Percentiles rank a stretch among this genome's conserved stretches.
Evolutionary conservation across 2,329 filamentous ascomycete species (phyloP).

Genomic region (Xylariaceae sp.): DNA sequence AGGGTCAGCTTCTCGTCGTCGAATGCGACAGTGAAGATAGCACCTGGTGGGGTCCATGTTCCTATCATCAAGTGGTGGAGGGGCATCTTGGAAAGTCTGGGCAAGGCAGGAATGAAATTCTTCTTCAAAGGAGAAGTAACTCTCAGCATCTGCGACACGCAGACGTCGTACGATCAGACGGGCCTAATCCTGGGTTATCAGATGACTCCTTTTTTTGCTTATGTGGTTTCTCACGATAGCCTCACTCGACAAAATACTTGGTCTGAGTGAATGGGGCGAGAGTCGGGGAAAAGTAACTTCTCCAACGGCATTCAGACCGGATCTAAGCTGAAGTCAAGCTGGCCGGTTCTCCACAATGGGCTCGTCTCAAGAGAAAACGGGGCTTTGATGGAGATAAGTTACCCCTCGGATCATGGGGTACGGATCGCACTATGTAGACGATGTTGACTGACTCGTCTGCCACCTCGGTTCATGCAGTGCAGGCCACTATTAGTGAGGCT

Average conservation of each 20-base stretch:
- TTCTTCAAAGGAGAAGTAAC: too few relatives aligned
- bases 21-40: conserved; percentile 86
- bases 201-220: neutral
- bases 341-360: too few relatives aligned
- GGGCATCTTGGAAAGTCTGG: conserved; percentile 53
- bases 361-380: too few relatives aligned
- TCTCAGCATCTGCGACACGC: too few relatives aligned
- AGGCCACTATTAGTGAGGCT: too few relatives aligned
- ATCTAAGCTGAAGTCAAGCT: neutral
- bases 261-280: neutral
- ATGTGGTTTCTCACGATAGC: neutral
- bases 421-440: too few relatives aligned
- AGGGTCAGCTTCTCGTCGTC: conserved; percentile 76
- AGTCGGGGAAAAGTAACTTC: conserved; percentile 11
- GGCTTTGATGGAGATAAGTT: neutral
- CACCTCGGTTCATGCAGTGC: too few relatives aligned
- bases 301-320: conserved; percentile 12
- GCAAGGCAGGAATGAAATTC: too few relatives aligned
- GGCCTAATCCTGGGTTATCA: neutral
- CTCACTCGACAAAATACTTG: neutral
- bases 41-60: conserved; percentile 85
- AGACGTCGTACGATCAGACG: conserved; percentile 1
- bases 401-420: too few relatives aligned
- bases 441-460: too few relatives aligned
- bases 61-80: conserved; percentile 86